A percentile compares a stretch with the other conserved stretches of the same genome.
Conservation (phyloP, 805 yeast genomes). For the Wickerhamiella qilinensis region DNA sequence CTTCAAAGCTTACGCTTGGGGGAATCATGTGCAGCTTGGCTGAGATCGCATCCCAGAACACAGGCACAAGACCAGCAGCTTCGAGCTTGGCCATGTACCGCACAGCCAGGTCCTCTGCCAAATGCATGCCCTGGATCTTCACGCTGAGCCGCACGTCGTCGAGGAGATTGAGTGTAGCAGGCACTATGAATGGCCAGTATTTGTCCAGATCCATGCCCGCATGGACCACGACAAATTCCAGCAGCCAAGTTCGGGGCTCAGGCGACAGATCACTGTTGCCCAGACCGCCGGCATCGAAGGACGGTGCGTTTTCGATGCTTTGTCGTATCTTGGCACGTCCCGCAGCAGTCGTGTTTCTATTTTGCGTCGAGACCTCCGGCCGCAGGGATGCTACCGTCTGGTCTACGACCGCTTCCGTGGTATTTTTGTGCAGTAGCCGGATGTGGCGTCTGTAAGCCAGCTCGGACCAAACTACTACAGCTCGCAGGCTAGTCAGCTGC, state of each 20-base stretch:
- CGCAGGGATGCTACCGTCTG: neutral
- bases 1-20: slow-evolving; percentile 14
- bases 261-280: neutral
- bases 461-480: neutral
- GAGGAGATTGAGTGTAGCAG: slow-evolving; percentile 17
- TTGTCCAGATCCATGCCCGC: neutral
- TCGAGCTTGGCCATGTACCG: slow-evolving; percentile 5
- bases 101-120: slow-evolving; percentile 7
- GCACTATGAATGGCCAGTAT: slow-evolving; percentile 20
- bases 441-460: neutral
- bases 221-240: neutral
- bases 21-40: slow-evolving; percentile 20
- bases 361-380: neutral
- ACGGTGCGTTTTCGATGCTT: neutral
- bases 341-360: neutral
- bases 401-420: neutral
- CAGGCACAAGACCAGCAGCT: slow-evolving; percentile 16
- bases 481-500: neutral
- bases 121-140: slow-evolving; percentile 14
- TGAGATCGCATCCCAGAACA: slow-evolving; percentile 17
- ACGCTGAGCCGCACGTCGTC: slow-evolving; percentile 16
- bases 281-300: neutral
- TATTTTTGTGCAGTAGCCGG: neutral
- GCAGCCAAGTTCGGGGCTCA: neutral
- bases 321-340: neutral